Evolutionary conservation across 1,139 yeast species (phyloP).

Genomic region (Suhomyces anneliseae): DNA sequence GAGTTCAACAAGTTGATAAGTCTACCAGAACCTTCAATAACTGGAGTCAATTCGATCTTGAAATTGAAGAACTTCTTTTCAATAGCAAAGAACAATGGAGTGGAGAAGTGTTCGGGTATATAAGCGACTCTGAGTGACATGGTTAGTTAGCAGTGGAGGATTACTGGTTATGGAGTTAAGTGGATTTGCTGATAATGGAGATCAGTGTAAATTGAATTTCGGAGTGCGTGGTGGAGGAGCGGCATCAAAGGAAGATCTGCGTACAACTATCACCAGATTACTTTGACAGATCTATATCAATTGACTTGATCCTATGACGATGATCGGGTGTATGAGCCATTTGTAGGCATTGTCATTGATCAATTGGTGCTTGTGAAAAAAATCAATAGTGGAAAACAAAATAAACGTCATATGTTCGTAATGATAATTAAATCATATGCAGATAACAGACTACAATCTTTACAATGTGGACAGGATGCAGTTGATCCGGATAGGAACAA

Average conservation of each 20-base stretch:
- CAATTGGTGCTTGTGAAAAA: neutral
- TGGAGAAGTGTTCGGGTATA: constrained; percentile 89
- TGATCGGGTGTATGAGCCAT: neutral
- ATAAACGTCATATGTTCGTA: too few relatives aligned
- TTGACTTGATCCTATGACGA: neutral
- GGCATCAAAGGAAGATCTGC: too few relatives aligned
- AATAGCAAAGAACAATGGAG: constrained; percentile 77
- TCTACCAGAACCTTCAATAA: constrained; percentile 87
- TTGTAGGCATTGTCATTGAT: neutral
- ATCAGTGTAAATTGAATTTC: too few relatives aligned
- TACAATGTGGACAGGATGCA: too few relatives aligned
- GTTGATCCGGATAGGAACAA: neutral
- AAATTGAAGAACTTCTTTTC: constrained; percentile 45
- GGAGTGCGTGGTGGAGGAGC: too few relatives aligned
- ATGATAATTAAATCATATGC: too few relatives aligned
- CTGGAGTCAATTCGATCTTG: constrained; percentile 66
- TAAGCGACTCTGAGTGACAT: constrained; percentile 61
- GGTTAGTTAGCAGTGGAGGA: neutral
- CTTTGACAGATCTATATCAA: too few relatives aligned
- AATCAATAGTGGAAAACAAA: too few relatives aligned
- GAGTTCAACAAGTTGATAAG: constrained; percentile 70
- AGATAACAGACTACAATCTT: too few relatives aligned
- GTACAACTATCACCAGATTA: too few relatives aligned
- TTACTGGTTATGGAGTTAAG: neutral
- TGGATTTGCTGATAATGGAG: too few relatives aligned